These are phyloP conservation scores for Begonia loranthoides DNA, from an alignment of 306 rosid species.

Conservation along the genomic window DNA sequence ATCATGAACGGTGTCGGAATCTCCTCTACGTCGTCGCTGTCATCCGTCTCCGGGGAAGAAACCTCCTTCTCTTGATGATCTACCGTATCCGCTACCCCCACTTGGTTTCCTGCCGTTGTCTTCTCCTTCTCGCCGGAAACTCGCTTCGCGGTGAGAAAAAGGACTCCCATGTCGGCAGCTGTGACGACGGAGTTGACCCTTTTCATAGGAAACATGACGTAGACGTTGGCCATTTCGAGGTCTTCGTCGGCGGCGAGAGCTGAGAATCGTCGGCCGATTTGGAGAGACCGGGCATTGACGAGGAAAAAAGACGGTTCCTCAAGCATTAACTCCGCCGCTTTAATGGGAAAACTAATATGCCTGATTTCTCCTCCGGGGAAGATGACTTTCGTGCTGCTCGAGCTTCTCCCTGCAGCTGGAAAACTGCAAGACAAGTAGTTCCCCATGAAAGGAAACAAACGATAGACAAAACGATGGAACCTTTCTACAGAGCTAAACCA, in stretches of 20 bases:
- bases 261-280: slow-evolving; percentile 36
- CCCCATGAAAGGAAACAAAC: slow-evolving; percentile 27
- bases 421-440: slow-evolving; percentile 65
- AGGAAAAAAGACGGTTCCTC: slow-evolving; percentile 65
- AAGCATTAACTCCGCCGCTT: slow-evolving; percentile 79
- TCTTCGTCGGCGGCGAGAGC: slow-evolving; percentile 70
- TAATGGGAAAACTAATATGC: slow-evolving; percentile 15
- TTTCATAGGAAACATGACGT: slow-evolving; percentile 67
- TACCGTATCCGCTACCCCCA: background rate
- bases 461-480: background rate
- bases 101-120: slow-evolving; percentile 9
- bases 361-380: slow-evolving; percentile 52
- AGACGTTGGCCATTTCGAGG: slow-evolving; percentile 39
- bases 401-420: slow-evolving; percentile 20
- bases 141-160: slow-evolving; percentile 41
- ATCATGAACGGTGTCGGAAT: slow-evolving; percentile 37
- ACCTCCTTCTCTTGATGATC: slow-evolving; percentile 1
- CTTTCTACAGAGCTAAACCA: too few species aligned
- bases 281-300: slow-evolving; percentile 37
- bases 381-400: slow-evolving; percentile 33
- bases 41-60: slow-evolving; percentile 37
- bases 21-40: slow-evolving; percentile 50
- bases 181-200: slow-evolving; percentile 48
- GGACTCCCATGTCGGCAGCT: slow-evolving; percentile 44
- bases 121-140: slow-evolving; percentile 18